These are phyloP conservation scores for Candida pseudoglaebosa DNA, from an alignment of 805 yeast genomes.

Conservation along the genomic window DNA sequence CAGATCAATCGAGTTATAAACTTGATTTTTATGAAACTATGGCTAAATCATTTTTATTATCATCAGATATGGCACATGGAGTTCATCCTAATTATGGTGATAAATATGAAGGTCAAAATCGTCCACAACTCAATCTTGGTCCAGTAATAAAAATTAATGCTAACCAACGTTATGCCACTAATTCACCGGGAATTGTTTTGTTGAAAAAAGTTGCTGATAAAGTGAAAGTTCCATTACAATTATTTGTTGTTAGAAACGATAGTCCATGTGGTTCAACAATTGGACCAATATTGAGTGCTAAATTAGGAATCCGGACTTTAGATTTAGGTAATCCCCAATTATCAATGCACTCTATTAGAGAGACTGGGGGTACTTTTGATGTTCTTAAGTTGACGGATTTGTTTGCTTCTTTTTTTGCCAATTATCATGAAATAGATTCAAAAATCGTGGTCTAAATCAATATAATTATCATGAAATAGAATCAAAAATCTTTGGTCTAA, in stretches of 20 bases:
- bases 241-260: constrained; percentile 90
- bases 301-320: constrained; percentile 79
- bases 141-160: constrained; percentile 94
- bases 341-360: constrained; percentile 92
- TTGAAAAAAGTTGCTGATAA: constrained; percentile 65
- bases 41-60: constrained; percentile 79
- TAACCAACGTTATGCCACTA: constrained; percentile 92
- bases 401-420: constrained; percentile 57
- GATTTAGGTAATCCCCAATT: constrained; percentile 91
- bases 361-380: constrained; percentile 82
- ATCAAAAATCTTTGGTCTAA: too few relatives aligned
- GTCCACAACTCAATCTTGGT: constrained; percentile 80
- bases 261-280: constrained; percentile 95
- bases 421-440: constrained; percentile 26
- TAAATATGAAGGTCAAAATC: constrained; percentile 72
- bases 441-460: constrained; percentile 13
- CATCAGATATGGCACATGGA: constrained; percentile 97
- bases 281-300: constrained; percentile 89
- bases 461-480: too few relatives aligned
- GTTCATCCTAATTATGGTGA: constrained; percentile 87
- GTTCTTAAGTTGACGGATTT: constrained; percentile 57
- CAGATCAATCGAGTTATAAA: constrained; percentile 14
- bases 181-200: constrained; percentile 82
- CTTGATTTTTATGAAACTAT: constrained; percentile 48
- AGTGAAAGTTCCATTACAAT: constrained; percentile 76